Conservation (phyloP, 2,329 filamentous ascomycete genomes). For the Trichoderma asperellum region DNA sequence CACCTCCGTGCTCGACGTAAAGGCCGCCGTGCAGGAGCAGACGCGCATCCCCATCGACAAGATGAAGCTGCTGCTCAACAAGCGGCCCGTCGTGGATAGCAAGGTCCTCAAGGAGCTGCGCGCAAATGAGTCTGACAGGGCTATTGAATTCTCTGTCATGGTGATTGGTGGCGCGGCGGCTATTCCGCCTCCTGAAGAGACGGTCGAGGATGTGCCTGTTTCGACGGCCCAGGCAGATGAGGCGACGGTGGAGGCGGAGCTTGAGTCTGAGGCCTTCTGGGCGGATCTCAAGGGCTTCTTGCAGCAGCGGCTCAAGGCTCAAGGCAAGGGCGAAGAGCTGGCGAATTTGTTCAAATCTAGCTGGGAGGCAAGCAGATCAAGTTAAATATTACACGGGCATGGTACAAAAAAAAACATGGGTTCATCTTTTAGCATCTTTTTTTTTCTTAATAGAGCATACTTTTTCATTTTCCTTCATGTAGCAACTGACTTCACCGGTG, state of each 20-base stretch:
- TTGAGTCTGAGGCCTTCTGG: slow-evolving; percentile 82
- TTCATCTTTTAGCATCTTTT: background rate
- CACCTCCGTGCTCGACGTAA: slow-evolving; percentile 79
- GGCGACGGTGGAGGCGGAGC: slow-evolving; percentile 52
- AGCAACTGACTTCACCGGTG: slow-evolving; percentile 9
- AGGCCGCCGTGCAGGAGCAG: slow-evolving; percentile 66
- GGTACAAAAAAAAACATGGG: background rate
- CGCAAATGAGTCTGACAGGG: slow-evolving; percentile 53
- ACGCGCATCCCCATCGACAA: slow-evolving; percentile 71
- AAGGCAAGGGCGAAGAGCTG: slow-evolving; percentile 65
- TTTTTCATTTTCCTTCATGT: slow-evolving; percentile 6
- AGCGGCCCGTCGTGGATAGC: slow-evolving; percentile 79
- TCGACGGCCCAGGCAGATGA: slow-evolving; percentile 12
- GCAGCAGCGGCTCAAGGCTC: slow-evolving; percentile 76
- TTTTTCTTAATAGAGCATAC: slow-evolving; percentile 9
- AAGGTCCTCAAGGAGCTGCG: slow-evolving; percentile 79
- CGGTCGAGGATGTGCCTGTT: slow-evolving; percentile 25
- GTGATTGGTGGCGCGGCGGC: slow-evolving; percentile 71
- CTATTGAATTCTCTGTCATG: slow-evolving; percentile 84
- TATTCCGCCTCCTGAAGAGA: slow-evolving; percentile 48
- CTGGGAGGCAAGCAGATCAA: slow-evolving; percentile 60
- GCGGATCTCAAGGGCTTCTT: slow-evolving; percentile 80
- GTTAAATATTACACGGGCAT: slow-evolving; percentile 24
- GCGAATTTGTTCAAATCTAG: slow-evolving; percentile 69
- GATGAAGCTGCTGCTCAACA: slow-evolving; percentile 82